Evolutionary conservation across 768 basidiomycete species (phyloP).

Genomic region (Lactarius vividus): DNA sequence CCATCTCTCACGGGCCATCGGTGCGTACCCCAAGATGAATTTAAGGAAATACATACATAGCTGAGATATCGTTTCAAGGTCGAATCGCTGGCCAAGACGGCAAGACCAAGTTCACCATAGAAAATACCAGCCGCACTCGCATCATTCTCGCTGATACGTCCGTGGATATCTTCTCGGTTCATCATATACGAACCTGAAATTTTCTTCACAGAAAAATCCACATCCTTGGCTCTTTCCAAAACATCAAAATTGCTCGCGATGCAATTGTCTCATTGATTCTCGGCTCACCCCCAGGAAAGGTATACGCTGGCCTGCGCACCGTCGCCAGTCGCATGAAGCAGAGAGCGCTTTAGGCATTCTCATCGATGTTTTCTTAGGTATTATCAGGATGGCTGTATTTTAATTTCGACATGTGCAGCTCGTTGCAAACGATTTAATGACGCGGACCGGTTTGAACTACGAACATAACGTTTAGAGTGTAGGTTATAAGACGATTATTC

Average conservation of each 20-base stretch:
- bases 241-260: slow-evolving; percentile 96
- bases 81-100: slow-evolving; percentile 99
- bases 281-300: slow-evolving; percentile 93
- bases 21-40: slow-evolving; percentile 38
- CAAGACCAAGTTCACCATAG: slow-evolving; percentile 98
- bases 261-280: slow-evolving; percentile 94
- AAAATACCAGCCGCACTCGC: slow-evolving; percentile 95
- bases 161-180: slow-evolving; percentile 35
- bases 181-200: slow-evolving; percentile 17
- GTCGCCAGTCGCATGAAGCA: slow-evolving; percentile 93
- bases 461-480: slow-evolving; percentile 3
- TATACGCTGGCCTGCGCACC: slow-evolving; percentile 86
- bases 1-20: slow-evolving; percentile 97
- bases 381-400: slow-evolving; percentile 7
- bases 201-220: slow-evolving; percentile 80
- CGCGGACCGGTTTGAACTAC: not conserved
- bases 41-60: not conserved
- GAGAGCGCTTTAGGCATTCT: slow-evolving; percentile 59
- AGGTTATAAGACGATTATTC: not conserved
- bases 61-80: slow-evolving; percentile 43
- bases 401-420: not conserved
- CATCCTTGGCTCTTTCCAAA: slow-evolving; percentile 97
- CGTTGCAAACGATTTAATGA: not conserved
- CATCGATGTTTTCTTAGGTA: slow-evolving; percentile 2
- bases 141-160: slow-evolving; percentile 98